Base-by-base conservation (phyloP, 257 asterid genomes). In the Nicotiana noctiflora region DNA sequence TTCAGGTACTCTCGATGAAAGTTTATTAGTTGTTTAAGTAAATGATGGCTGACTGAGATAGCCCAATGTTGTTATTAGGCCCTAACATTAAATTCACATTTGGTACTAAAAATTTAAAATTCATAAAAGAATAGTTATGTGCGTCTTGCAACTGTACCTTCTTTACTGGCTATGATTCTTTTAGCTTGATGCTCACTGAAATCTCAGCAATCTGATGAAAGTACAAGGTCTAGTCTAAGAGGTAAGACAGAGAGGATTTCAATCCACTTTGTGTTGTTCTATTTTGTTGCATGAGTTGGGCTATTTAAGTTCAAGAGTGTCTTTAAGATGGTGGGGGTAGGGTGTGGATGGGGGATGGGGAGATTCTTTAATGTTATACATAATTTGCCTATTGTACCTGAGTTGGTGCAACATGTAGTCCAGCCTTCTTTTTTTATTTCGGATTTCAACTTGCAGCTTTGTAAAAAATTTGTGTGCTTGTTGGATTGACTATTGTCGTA, bases 41-140 rank as follows among this genome's bases (percentile, higher is more conserved):
- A 91, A 85, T 97, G 97, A 87, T 90, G 98, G 89, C 89, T 90
- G 75, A 87, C 67, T 80, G 99, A 96, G 88, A 1, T 0, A 75
- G 97, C 93, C 21, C 95, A 96, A 84, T 94, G 99, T 88, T 96
- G 98, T 85, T 98, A 98, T 68, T 98, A 96, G 86, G 98, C 98
- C 84, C 98, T 96, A 85, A 93, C 97, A 65, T 68, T 96, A 83
- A 94, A 94, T 86, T 95, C 96, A 34, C 97, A 81, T 57, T 84
- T 94, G 98, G 99, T 96, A 94, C 34, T 37, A 57, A 52, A 21
- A 37, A 44, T 25, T 64, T 27, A 14, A 63, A 81, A 44, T 76
- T 51, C 56, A 15, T 74, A 19, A 70, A 75, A 40, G 68, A 66
- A 53, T 32, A 74, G 78, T 37, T 23, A 23, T 46, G 11, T 14